Evolutionary conservation across 129 eudicot genomes (phyloP), one percentile per base, ranked within the genome.

Genomic region (Oenanthe sinensis): DNA sequence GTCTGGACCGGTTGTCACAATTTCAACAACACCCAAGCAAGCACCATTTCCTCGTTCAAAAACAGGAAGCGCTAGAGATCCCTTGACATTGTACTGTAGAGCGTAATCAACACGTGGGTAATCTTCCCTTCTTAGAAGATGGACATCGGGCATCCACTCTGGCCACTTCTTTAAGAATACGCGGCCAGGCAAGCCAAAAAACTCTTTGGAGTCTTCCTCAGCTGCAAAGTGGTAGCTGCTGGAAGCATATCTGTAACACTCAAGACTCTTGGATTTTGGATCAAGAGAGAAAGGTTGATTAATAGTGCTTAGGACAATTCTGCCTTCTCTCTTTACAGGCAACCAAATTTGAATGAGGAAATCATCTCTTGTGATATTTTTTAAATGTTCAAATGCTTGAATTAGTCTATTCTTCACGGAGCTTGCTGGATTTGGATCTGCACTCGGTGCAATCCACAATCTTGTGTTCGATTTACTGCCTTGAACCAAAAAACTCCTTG

Each of bases 1-100:
- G 14, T 88, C 80, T 42, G 37, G 89, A 77, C 84, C 82, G 49
- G 93, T 87, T 52, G 95, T 88, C 77, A 89, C 90, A 36, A 93
- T 79, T 80, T 93, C 98, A 68, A 91, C 80, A 24, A 93, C 98
- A 79, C 97, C 97, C 82, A 91, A 82, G 85, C 97, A 93, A 79
- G 86, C 78, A 22, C 87, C 89, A 84, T 92, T 88, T 42, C 86
- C 93, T 67, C 71, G 71, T 75, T 91, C 89, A 67, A 88, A 91
- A 55, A 93, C 83, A 45, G 98, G 98, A 81, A 93, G 82, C 13
- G 87, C 96, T 68, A 93, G 79, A 47, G 96, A 91, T 39, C 98
- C 98, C 36, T 85, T 78, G 85, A 93, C 86, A 75, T 88, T 81
- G 30, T 75, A 80, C 77, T 79, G 85, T 46, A 79, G 85, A 45